Base-by-base conservation (phyloP, 176 grass and related monocot genomes). In the Aegilops tauschii region DNA sequence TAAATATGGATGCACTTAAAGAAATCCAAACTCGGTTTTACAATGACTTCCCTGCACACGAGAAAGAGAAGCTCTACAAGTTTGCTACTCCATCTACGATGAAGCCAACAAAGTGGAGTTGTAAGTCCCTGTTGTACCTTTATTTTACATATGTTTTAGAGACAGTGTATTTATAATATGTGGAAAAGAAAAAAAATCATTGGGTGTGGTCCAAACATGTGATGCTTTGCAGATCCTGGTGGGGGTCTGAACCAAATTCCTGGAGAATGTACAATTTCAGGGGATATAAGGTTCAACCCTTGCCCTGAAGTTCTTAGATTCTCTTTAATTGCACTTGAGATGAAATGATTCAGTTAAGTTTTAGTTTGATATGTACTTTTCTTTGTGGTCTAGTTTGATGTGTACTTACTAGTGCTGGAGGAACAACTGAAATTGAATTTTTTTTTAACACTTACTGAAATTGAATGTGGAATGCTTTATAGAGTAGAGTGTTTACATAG, bases 21-120 rank as follows among this genome's bases (percentile, higher is more conserved):
- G 88, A 91, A 82, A 94, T 99, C 35, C 94, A 99, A 82, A 89
- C 70, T 61, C 88, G 92, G 83, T 99, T 99, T 86, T 99, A 96
- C 63, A 78, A 73, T 4, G 94, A 91, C 69, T 96, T 99, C 71
- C 97, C 89, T 82, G 42, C 92, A 62, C 94, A 95, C 5, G 90
- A 91, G 8, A 89, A 94, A 86, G 94, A 99, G 77, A 80, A 84
- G 23, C 21, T 94, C 21, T 99, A 96, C 78, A 94, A 95, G 73
- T 99, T 94, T 93, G 94, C 94, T 69, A 99, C 92, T 64, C 97
- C 97, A 77, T 99, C 97, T 56, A 99, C 97, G 6, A 96, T 99
- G 89, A 99, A 99, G 82, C 97, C 97, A 83, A 99, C 97, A 75
- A 91, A 99, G 80, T 99, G 94, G 97, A 93, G 84, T 80, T 99